Evolutionary conservation across 768 basidiomycete species (phyloP).

Genomic region (Arthromyces matolae): DNA sequence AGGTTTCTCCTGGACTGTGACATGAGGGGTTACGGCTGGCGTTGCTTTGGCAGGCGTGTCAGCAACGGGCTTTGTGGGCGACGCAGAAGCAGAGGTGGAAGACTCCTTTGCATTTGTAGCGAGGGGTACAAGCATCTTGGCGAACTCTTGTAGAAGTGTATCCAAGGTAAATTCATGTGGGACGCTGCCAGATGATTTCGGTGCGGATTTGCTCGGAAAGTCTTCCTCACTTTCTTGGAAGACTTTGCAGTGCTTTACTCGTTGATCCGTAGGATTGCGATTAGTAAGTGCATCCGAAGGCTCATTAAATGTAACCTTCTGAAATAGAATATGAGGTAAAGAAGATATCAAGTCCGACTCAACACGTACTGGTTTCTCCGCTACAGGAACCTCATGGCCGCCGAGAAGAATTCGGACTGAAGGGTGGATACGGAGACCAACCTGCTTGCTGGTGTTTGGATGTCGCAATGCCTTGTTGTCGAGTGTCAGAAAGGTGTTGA

Average conservation of each 20-base stretch:
- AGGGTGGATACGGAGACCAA: not conserved
- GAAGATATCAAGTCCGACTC: too few species aligned
- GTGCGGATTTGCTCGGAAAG: too few species aligned
- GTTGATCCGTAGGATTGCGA: too few species aligned
- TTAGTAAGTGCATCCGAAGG: too few species aligned
- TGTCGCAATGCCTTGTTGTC: not conserved
- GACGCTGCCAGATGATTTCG: too few species aligned
- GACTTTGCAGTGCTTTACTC: too few species aligned
- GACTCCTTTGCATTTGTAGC: not conserved
- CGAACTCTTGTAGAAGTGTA: not conserved
- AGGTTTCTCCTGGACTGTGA: not conserved
- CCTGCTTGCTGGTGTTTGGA: not conserved
- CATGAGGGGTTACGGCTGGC: conserved; percentile 1
- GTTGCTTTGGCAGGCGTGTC: not conserved
- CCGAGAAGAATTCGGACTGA: not conserved
- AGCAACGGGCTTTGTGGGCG: not conserved
- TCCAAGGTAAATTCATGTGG: too few species aligned
- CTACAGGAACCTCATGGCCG: too few species aligned
- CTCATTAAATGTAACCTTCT: not conserved
- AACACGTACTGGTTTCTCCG: not conserved
- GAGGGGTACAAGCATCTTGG: conserved; percentile 2
- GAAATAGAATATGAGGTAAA: too few species aligned
- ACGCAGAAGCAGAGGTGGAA: not conserved
- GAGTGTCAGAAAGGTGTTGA: not conserved
- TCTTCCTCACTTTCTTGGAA: too few species aligned